Evolutionary conservation across 1,284 basidiomycete species (phyloP).

Genomic region (Melanopsichium pennsylvanicum): DNA sequence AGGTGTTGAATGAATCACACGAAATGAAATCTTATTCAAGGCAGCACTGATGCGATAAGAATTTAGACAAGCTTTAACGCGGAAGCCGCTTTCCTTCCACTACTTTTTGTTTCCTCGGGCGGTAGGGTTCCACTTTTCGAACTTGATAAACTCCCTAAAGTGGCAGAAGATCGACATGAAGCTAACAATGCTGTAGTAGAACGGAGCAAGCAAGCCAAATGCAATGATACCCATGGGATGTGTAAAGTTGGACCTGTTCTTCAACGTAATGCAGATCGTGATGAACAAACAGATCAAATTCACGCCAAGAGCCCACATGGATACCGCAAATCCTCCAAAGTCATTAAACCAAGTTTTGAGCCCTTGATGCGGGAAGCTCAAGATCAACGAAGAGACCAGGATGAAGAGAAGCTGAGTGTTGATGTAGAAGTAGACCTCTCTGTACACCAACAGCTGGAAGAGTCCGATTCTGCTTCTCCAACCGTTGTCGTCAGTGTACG

Average conservation of each 20-base stretch:
- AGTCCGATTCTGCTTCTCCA: conserved; percentile 49
- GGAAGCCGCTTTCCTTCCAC: too few species aligned
- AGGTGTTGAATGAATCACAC: too few species aligned
- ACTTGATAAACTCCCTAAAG: conserved; percentile 56
- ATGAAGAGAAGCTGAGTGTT: conserved; percentile 40
- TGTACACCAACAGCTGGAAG: conserved; percentile 52
- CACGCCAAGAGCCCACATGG: conserved; percentile 47
- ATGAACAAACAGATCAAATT: conserved; percentile 52
- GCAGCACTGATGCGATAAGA: too few species aligned
- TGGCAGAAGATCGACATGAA: conserved; percentile 55
- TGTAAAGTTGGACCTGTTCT: conserved; percentile 54
- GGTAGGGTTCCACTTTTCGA: conserved; percentile 53
- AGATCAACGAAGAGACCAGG: conserved; percentile 34
- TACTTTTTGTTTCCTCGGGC: conserved; percentile 37
- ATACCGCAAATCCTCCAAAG: conserved; percentile 46
- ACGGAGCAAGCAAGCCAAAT: conserved; percentile 42
- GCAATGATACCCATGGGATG: conserved; percentile 42
- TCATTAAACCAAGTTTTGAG: conserved; percentile 38
- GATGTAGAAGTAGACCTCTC: conserved; percentile 56
- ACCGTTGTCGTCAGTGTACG: conserved; percentile 49
- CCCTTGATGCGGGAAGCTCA: conserved; percentile 29
- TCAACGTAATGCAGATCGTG: conserved; percentile 48
- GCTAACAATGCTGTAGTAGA: conserved; percentile 53
- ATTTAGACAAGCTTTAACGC: too few species aligned
- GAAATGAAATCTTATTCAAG: too few species aligned